Base-by-base conservation (phyloP, 2,329 filamentous ascomycete genomes). In the Colletotrichum karsti region DNA sequence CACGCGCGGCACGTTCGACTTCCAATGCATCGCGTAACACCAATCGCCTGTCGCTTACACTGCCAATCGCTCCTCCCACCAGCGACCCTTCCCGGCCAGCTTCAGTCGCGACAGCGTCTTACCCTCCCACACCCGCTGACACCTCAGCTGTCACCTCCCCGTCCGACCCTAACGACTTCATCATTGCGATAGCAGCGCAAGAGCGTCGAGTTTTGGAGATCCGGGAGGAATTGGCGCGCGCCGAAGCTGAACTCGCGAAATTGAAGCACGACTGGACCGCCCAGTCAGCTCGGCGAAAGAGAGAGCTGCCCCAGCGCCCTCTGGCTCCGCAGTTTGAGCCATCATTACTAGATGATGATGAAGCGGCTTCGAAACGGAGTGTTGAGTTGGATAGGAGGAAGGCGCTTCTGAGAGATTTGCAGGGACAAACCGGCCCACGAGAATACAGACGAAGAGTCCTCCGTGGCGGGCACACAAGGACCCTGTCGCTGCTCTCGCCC, bases 181-280 rank as follows among this genome's bases (percentile, higher is more conserved):
- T 99, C 72, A 95, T 94, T 69, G 92, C 95, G 64, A 92, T 99
- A 74, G 96, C 96, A 48, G 91, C 93, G 13, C 95, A 98, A 81
- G 96, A 99, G 82, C 88, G 96, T 64, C 91, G 90, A 72, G 95
- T 99, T 2, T 82, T 99, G 64, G 96, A 98, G 80, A 84, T 99
- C 58, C 92, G 91, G 67, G 96, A 99, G 78, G 95, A 98, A 79
- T 84, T 99, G n/a, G 83, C 85, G 24, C 91, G 91, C 67, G 95
- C 96, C 6, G 95, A 99, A 77, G 81, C 84, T 12, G 92, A 97
- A 51, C 84, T 99, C 42, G 83, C 84, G 51, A 87, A 84, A 44
- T 84, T 99, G 69, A 98, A 98, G 84, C 91, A 88, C 74, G 92
- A 94, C 78, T 98, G 93, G 91, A 88, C 93, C 2, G 81, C 85